These are phyloP conservation scores for Calocera viscosa DNA, from an alignment of 768 basidiomycete species.

Conservation along the genomic window DNA sequence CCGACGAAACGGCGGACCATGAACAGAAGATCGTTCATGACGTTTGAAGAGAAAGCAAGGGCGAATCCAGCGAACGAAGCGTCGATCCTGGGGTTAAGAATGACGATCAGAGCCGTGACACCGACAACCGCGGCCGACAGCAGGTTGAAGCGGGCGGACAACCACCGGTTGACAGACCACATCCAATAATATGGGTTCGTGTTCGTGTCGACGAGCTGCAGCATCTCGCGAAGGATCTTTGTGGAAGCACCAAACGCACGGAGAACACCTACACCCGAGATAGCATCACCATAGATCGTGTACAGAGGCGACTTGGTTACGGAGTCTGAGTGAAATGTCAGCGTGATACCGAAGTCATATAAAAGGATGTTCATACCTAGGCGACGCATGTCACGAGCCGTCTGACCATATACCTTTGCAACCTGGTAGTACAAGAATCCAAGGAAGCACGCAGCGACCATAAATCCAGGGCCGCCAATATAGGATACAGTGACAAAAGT, in stretches of 20 bases:
- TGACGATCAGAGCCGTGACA: conserved; percentile 52
- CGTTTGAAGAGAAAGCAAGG: conserved; percentile 66
- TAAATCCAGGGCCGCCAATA: conserved; percentile 67
- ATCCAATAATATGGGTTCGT: conserved; percentile 78
- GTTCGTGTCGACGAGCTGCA: conserved; percentile 67
- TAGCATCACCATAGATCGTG: conserved; percentile 41
- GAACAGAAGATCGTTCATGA: conserved; percentile 50
- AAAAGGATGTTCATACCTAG: conserved; percentile 12
- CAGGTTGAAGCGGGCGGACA: conserved; percentile 76
- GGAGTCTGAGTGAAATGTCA: conserved; percentile 24
- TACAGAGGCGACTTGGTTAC: conserved; percentile 41
- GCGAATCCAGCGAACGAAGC: conserved; percentile 81
- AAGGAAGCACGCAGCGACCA: conserved; percentile 45
- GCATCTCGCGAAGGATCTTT: conserved; percentile 75
- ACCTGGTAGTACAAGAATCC: conserved; percentile 55
- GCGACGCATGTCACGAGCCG: conserved; percentile 38
- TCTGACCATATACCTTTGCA: conserved; percentile 58
- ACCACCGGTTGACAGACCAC: conserved; percentile 79
- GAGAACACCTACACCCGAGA: conserved; percentile 41
- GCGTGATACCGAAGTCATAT: background rate
- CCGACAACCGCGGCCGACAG: conserved; percentile 61
- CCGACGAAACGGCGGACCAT: conserved; percentile 70
- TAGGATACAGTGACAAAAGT: conserved; percentile 63
- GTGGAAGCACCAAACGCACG: conserved; percentile 82
- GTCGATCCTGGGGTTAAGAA: conserved; percentile 56